Base-by-base conservation (phyloP, 495 filamentous ascomycete genomes). In the Massariosphaeria phaeospora region DNA sequence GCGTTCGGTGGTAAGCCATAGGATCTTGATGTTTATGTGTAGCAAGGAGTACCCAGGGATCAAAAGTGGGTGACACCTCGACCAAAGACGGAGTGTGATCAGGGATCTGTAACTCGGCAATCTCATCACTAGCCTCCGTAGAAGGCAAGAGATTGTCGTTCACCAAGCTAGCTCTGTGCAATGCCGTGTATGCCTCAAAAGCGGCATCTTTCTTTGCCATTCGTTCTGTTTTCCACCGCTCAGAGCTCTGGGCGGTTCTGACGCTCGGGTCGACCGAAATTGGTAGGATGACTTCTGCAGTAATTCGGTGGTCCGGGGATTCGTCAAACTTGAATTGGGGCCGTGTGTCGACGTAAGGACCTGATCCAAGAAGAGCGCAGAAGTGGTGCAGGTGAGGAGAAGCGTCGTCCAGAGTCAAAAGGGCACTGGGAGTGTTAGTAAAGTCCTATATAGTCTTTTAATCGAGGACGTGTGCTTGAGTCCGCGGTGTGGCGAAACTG, bases 381-480 rank as follows among this genome's bases (percentile, higher is more conserved):
- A 96, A 96, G 65, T 96, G 89, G 44, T 86, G 73, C 1, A 98
- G 78, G 67, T 95, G 91, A 11, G 73, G 61, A 18, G 83, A 73
- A 0, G 86, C 86, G 53, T 86, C 84, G 24, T 87, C 76, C 0
- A 88, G 73, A 7, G 84, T 88, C 17, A 96, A 70, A 3, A 82
- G 69, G 1, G 93, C 93, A 40, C 87, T 88, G 20, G 34, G 24
- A 20, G 33, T 40, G 36, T 42, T 35, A 64, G 20, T 48, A 17
- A 48, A 51, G 24, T 50, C 10, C 7, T n/a, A n/a, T n/a, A n/a
- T n/a, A n/a, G n/a, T n/a, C n/a, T n/a, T n/a, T n/a, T n/a, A n/a
- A n/a, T n/a, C n/a, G n/a, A n/a, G n/a, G n/a, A n/a, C n/a, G n/a
- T n/a, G n/a, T n/a, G n/a, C n/a, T n/a, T n/a, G n/a, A n/a, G n/a